Evolutionary conservation across 331 rosid species (phyloP).

Genomic region (Erythrophleum ivorense): DNA sequence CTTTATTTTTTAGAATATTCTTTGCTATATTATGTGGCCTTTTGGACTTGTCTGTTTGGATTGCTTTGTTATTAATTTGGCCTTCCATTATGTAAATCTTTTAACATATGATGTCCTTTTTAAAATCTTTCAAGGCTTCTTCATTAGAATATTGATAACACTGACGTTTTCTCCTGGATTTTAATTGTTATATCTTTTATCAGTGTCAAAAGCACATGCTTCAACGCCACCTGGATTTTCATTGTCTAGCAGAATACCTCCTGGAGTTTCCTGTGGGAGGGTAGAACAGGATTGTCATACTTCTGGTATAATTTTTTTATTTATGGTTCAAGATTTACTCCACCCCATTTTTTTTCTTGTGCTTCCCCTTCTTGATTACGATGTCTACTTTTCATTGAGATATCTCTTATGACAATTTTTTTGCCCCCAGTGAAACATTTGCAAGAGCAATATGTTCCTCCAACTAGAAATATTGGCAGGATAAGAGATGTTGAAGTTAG

Average conservation of each 20-base stretch:
- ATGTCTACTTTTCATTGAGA: conserved; percentile 5
- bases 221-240: conserved; percentile 56
- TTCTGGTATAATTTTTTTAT: conserved; percentile 44
- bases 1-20: neutral
- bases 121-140: conserved; percentile 14
- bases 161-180: conserved; percentile 38
- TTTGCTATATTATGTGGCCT: neutral
- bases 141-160: neutral
- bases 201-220: conserved; percentile 51
- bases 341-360: neutral
- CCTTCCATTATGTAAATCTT: conserved; percentile 13
- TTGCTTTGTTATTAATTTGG: conserved; percentile 12
- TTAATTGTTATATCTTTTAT: conserved; percentile 33
- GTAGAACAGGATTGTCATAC: conserved; percentile 37
- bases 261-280: conserved; percentile 52
- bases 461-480: conserved; percentile 44
- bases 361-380: conserved; percentile 19
- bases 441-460: conserved; percentile 43
- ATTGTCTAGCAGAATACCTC: conserved; percentile 51
- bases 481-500: conserved; percentile 33
- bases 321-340: conserved; percentile 30
- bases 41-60: neutral
- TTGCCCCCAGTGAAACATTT: conserved; percentile 40
- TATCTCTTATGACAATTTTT: conserved; percentile 3
- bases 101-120: neutral